phyloP scores from a whole-genome alignment of 768 basidiomycete species.

The Naganishia kalamii region DNA sequence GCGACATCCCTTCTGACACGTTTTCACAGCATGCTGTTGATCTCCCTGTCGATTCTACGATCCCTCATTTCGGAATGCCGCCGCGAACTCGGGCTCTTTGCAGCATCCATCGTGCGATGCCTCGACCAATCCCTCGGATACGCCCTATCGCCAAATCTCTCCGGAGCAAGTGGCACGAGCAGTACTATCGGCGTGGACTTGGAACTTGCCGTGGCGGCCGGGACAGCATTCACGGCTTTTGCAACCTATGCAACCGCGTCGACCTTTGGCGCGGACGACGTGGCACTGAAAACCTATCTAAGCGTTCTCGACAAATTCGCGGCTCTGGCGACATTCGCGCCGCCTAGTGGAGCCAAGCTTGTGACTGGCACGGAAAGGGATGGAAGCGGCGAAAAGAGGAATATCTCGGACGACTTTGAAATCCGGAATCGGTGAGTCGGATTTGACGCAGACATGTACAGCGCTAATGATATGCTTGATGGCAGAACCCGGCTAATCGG shows the following conservation, averaged over 20 bases:
- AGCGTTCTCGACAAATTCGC: conserved; percentile 63
- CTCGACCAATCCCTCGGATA: conserved; percentile 37
- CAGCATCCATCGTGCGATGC: conserved; percentile 32
- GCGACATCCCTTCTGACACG: too few species aligned
- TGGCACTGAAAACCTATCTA: conserved; percentile 64
- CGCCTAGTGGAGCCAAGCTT: conserved; percentile 11
- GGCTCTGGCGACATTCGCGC: conserved; percentile 42
- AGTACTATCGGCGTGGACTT: conserved; percentile 37
- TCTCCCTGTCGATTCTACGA: conserved; percentile 74
- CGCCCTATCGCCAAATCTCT: conserved; percentile 18
- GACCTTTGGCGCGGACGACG: conserved; percentile 68
- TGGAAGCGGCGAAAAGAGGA: not conserved
- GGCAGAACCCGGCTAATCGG: conserved; percentile 75
- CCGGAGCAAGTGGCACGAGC: conserved; percentile 15
- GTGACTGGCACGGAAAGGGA: not conserved
- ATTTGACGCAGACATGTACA: not conserved
- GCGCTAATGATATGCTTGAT: too few species aligned
- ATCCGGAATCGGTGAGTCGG: conserved; percentile 61
- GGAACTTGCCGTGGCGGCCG: conserved; percentile 52
- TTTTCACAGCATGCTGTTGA: conserved; percentile 54
- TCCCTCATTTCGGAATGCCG: conserved; percentile 75
- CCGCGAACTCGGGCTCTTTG: conserved; percentile 41
- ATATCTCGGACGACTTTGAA: conserved; percentile 59
- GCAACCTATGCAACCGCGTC: conserved; percentile 84
- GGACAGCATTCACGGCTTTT: conserved; percentile 84